Evolutionary conservation across 2,329 filamentous ascomycete species (phyloP), one percentile per base, ranked within the genome.

Genomic region (Pseudopithomyces maydicus): DNA sequence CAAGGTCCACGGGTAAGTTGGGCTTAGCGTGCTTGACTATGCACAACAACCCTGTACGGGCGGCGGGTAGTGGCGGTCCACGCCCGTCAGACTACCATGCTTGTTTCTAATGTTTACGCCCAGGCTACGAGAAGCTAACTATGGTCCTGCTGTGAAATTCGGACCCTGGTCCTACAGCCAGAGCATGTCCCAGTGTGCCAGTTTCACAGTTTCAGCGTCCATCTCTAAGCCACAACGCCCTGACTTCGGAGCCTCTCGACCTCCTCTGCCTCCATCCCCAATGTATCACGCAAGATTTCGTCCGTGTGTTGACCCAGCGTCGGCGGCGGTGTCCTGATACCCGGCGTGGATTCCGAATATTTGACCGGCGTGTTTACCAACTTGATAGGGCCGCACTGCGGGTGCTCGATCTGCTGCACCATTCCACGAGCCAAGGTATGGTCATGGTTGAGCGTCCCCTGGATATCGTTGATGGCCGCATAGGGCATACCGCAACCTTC

Each of bases 401-500:
- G 85, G 72, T 99, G 95, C 0, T 97, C 85, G 43, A 97, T 81
- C 71, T 97, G 90, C 14, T 91, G 86, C 1, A 99, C 90, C 95
- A 99, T 99, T 57, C 88, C 85, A 56, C 95, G 85, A 20, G 93
- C 93, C 53, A 80, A 78, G 0, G 87, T 92, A 77, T 99, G 95
- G 59, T 89, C 85, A 72, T 97, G 92, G 58, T 90, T 88, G 51
- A 99, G 79, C 0, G 95, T 91, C 19, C 83, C 85, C 74, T 95
- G 90, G 7, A 99, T 87, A 71, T 99, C 94, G 71, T 98, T 99
- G 66, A 99, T 90, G 1, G 94, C 92, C 0, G 94, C 90, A 68
- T 95, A 99, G 0, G 95, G 95, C 88, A 99, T 88, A 5, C 95
- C 95, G 56, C 85, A 90, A n/a, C 91, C 92, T 68, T 97, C 92